phyloP scores from a whole-genome alignment of 257 asterid species.

The Fraxinus quadrangulata region DNA sequence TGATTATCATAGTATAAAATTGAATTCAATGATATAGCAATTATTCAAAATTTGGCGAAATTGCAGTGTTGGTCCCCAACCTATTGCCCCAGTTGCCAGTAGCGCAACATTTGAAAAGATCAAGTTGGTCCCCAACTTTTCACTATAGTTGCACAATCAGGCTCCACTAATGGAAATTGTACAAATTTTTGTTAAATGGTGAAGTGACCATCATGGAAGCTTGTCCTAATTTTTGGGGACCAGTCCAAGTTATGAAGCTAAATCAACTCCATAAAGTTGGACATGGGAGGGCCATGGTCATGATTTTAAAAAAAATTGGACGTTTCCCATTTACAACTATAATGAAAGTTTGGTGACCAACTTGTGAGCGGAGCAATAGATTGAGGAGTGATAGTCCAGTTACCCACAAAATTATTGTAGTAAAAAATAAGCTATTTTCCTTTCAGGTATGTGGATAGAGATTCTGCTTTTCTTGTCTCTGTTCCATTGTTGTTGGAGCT shows the following conservation, averaged over 20 bases:
- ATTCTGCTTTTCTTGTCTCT: not conserved
- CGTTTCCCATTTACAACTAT: not conserved
- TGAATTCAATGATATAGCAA: not conserved
- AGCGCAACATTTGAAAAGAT: not conserved
- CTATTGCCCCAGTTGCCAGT: not conserved
- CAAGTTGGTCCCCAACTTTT: not conserved
- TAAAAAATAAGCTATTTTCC: not conserved
- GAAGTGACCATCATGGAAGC: not conserved
- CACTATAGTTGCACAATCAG: not conserved
- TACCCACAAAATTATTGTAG: not conserved
- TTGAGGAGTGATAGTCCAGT: not conserved
- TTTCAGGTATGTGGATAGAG: not conserved
- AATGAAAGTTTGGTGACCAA: not conserved
- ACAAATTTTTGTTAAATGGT: not conserved
- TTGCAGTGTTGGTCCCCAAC: not conserved
- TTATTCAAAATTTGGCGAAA: not conserved
- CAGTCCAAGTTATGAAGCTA: not conserved
- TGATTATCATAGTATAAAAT: not conserved
- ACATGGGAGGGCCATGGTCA: not conserved
- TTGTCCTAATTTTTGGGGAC: not conserved
- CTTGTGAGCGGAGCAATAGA: not conserved
- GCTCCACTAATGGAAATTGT: not conserved
- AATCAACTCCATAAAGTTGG: not conserved
- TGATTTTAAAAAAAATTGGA: not conserved
- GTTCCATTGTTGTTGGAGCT: not conserved